Conservation (phyloP, 495 filamentous ascomycete genomes). For the Aspergillus homomorphus region DNA sequence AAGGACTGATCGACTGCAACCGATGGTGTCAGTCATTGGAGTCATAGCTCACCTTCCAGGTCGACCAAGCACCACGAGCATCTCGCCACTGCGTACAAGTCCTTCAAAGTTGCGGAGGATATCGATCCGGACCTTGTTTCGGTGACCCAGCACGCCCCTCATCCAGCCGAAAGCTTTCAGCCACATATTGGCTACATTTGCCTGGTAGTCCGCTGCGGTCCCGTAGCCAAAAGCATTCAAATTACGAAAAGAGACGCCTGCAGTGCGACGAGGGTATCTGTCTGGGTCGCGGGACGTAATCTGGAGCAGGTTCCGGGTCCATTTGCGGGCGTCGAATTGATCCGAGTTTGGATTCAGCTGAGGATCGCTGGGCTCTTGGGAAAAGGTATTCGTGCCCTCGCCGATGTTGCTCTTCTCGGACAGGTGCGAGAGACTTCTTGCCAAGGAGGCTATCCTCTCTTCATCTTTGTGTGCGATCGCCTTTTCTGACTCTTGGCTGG, state of each 20-base stretch:
- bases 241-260: constrained; percentile 52
- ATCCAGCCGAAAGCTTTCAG: constrained; percentile 48
- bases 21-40: background rate
- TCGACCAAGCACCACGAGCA: constrained; percentile 75
- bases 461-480: constrained; percentile 26
- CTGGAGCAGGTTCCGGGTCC: constrained; percentile 44
- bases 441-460: constrained; percentile 37
- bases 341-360: constrained; percentile 42
- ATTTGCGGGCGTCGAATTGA: constrained; percentile 45
- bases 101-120: constrained; percentile 76
- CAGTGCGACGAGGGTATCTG: constrained; percentile 41
- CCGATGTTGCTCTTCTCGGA: constrained; percentile 31
- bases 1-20: too few relatives aligned
- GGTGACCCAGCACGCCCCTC: constrained; percentile 47
- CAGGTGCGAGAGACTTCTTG: constrained; percentile 38
- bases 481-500: constrained; percentile 21
- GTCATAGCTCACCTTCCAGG: constrained; percentile 53
- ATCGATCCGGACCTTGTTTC: constrained; percentile 62
- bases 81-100: constrained; percentile 71
- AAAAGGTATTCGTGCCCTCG: constrained; percentile 44
- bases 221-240: constrained; percentile 74
- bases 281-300: constrained; percentile 41
- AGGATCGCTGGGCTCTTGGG: constrained; percentile 36
- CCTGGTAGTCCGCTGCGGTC: constrained; percentile 71
- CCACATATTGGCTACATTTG: constrained; percentile 63